Evolutionary conservation across 306 rosid species (phyloP).

Genomic region (Malus fusca): DNA sequence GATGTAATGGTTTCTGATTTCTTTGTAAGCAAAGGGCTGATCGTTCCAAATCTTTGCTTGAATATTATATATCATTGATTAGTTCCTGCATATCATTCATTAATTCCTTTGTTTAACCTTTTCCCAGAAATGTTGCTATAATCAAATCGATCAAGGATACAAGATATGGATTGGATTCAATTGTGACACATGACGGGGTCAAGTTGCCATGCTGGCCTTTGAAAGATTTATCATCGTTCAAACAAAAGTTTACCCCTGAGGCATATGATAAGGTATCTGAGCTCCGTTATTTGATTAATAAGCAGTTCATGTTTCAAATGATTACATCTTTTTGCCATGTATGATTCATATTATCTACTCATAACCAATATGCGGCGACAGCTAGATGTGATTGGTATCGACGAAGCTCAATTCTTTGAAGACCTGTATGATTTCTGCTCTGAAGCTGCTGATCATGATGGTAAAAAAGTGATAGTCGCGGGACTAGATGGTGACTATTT

Average conservation of each 20-base stretch:
- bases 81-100: not conserved
- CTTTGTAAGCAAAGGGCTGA: not conserved
- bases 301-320: not conserved
- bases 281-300: not conserved
- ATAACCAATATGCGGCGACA: slow-evolving; percentile 20
- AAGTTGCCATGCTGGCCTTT: slow-evolving; percentile 81
- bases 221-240: slow-evolving; percentile 62
- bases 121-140: slow-evolving; percentile 65
- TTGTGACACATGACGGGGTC: slow-evolving; percentile 85
- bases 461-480: slow-evolving; percentile 41
- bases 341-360: slow-evolving; percentile 11
- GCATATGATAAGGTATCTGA: slow-evolving; percentile 60
- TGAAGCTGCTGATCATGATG: slow-evolving; percentile 46
- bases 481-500: slow-evolving; percentile 50
- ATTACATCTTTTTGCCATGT: not conserved
- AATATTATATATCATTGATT: too few relatives aligned
- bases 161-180: slow-evolving; percentile 80
- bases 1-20: not conserved
- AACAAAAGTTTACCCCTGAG: slow-evolving; percentile 55
- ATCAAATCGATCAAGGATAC: slow-evolving; percentile 89
- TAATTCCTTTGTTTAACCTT: slow-evolving; percentile 10
- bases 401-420: slow-evolving; percentile 49
- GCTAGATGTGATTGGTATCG: slow-evolving; percentile 47
- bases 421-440: slow-evolving; percentile 43
- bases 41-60: not conserved